These are phyloP conservation scores for Pleurotus salmoneostramineus DNA, from an alignment of 768 basidiomycete genomes.

Conservation along the genomic window DNA sequence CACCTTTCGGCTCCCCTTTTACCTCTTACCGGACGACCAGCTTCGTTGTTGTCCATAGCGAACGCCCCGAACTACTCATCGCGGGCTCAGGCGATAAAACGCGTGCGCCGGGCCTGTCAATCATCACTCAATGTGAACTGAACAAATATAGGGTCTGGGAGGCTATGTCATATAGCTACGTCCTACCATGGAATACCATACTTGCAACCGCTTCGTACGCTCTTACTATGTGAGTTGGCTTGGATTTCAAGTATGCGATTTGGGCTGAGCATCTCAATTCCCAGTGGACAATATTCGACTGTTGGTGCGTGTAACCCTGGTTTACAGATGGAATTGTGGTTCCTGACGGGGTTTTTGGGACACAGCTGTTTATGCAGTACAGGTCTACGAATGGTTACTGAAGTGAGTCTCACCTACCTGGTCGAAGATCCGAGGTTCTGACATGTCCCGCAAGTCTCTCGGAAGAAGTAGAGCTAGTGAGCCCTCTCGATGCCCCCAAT, in stretches of 20 bases:
- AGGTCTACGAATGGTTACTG: constrained; percentile 21
- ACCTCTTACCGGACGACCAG: too few species aligned
- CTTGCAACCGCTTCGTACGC: constrained; percentile 2
- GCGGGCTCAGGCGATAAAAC: background rate
- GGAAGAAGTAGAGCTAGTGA: constrained; percentile 18
- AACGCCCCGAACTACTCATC: too few species aligned
- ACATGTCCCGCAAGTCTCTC: constrained; percentile 13
- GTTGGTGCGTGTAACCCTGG: constrained; percentile 1
- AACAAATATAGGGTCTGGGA: background rate
- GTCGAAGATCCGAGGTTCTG: background rate
- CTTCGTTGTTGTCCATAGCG: too few species aligned
- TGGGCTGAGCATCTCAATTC: background rate
- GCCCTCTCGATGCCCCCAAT: background rate
- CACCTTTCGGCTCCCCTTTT: too few species aligned
- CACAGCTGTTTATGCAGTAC: constrained; percentile 14
- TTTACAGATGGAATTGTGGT: background rate
- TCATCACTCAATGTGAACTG: background rate
- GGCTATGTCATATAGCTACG: background rate
- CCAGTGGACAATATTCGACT: constrained; percentile 1
- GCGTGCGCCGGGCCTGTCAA: too few species aligned
- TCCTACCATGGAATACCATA: background rate
- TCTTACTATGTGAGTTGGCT: constrained; percentile 1
- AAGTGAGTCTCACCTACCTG: constrained; percentile 12
- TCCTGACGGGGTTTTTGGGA: background rate
- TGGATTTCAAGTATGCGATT: background rate